Evolutionary conservation across 2,329 filamentous ascomycete genomes (phyloP), one percentile per base, ranked within the genome.

Genomic region (Tolypocladium pustulatum): DNA sequence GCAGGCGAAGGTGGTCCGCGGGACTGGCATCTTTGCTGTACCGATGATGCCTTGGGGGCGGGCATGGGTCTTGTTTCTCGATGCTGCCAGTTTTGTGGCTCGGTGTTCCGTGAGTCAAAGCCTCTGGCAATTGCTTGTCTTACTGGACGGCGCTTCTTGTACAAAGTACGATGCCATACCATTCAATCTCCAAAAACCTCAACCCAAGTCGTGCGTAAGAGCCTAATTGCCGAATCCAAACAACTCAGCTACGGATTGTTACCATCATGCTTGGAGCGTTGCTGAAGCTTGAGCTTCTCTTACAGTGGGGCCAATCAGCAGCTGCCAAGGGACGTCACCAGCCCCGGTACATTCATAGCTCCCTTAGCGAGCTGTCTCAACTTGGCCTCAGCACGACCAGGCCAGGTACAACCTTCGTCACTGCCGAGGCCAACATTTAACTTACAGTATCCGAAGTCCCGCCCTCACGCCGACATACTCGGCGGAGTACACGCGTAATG

Each of bases 401-500:
- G 38, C 49, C 51, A 54, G 20, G 22, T 36, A 30, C 36, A 54
- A 13, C 51, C 7, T 41, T 54, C 37, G 54, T 55, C 54, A 55
- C 34, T 6, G 49, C 22, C 22, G 9, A 2, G 41, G 41, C 41
- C 27, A 22, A 10, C 49, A 13, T 53, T 15, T 13, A 15, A 13
- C 36, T 15, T 13, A 15, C 20, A 13, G 20, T 4, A 36, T 22
- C 30, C 1, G 20, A 53, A n/a, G 9, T 10, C 4, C 20, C 13
- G 20, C 20, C 30, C 20, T 8, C 32, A 25, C 37, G 55, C 40
- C 41, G 25, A 56, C 56, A 17, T 2, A 20, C 1, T n/a, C 40
- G 15, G 22, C n/a, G 10, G 20, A 13, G 22, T 15, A 7, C 37
- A 32, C 32, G 43, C 38, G 66, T 61, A 27, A 82, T 82, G 77